These are phyloP conservation scores for Galium porrigens DNA, from an alignment of 305 asterid species.

Conservation along the genomic window DNA sequence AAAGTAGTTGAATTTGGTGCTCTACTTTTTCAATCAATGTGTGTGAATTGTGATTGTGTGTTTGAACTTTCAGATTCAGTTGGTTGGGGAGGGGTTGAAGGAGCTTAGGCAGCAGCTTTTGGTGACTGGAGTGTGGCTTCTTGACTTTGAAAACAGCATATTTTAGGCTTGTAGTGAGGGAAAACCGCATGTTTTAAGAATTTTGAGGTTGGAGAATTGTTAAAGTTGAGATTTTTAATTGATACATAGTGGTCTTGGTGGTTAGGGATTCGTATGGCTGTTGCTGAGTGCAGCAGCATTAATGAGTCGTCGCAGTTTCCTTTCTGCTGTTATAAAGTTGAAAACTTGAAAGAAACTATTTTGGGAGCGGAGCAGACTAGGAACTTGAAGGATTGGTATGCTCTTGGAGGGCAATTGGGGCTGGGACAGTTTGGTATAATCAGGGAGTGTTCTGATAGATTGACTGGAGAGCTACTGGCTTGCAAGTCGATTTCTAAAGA, in stretches of 20 bases:
- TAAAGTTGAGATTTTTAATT: conserved; percentile 18
- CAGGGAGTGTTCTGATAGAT: conserved; percentile 47
- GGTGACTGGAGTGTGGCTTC: conserved; percentile 20
- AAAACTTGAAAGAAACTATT: conserved; percentile 39
- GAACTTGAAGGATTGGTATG: conserved; percentile 34
- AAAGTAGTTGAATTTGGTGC: too few relatives aligned
- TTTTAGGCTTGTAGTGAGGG: conserved; percentile 25
- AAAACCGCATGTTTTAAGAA: background rate
- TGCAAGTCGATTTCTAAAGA: conserved; percentile 73
- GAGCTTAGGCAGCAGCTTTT: conserved; percentile 18
- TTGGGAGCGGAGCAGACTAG: conserved; percentile 31
- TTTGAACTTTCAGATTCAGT: conserved; percentile 29
- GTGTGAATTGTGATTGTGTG: conserved; percentile 4
- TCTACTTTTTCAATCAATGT: background rate
- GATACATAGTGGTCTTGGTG: conserved; percentile 17
- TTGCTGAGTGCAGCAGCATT: conserved; percentile 42
- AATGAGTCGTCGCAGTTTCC: conserved; percentile 23
- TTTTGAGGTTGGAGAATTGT: conserved; percentile 11
- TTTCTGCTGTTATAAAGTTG: conserved; percentile 39
- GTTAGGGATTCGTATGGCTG: conserved; percentile 48
- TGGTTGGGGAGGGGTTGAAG: conserved; percentile 20
- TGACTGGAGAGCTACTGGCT: conserved; percentile 54
- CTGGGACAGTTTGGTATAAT: conserved; percentile 76
- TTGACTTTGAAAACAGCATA: conserved; percentile 15
- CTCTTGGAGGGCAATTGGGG: conserved; percentile 56